Base-by-base conservation (phyloP, 352 stramenopile species). In the Pythium apleroticum region DNA sequence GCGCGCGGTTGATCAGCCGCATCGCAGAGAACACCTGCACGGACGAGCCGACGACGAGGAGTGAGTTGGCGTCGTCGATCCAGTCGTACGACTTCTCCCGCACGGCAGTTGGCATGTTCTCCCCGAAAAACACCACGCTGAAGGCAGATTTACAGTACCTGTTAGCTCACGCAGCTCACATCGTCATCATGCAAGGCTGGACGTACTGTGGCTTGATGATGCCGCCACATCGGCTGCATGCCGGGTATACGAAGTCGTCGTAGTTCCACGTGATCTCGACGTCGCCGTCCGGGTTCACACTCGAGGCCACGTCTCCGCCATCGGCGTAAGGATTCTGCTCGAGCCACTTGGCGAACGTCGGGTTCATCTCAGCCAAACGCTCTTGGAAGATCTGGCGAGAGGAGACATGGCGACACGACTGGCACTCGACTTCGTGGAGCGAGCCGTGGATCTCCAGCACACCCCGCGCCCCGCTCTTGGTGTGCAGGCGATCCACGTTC, bases 401-500 rank as follows among this genome's bases (percentile, higher is more conserved):
- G 17, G 73, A 83, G 24, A 90, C 56, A 58, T 68, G 52, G 66
- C 87, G 81, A 84, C 98, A 80, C 24, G 61, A 77, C 67, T 85
- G 81, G 50, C 83, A 93, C 55, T 90, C 65, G n/a, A 98, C 84
- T 57, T 96, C 80, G 57, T 98, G 77, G 56, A 93, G 85, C 49
- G 84, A 87, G 3, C 97, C 97, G 71, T 99, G 97, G 41, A 99
- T 81, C 73, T 99, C 93, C 8, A 98, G 77, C 24, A 98, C 92
- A 41, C 94, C 79, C 24, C 73, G 62, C 7, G 85, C 88, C 10
- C 96, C 97, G 25, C 91, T 97, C 65, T 90, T 91, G 14, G 86
- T 76, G 78, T 99, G 97, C 54, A 99, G 76, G 0, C 79, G 77
- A 73, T 99, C 97, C n/a, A 99, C 97, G 72, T 99, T 99, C 77